Evolutionary conservation across 257 asterid genomes (phyloP).

Genomic region (Schizonepeta tenuifolia): DNA sequence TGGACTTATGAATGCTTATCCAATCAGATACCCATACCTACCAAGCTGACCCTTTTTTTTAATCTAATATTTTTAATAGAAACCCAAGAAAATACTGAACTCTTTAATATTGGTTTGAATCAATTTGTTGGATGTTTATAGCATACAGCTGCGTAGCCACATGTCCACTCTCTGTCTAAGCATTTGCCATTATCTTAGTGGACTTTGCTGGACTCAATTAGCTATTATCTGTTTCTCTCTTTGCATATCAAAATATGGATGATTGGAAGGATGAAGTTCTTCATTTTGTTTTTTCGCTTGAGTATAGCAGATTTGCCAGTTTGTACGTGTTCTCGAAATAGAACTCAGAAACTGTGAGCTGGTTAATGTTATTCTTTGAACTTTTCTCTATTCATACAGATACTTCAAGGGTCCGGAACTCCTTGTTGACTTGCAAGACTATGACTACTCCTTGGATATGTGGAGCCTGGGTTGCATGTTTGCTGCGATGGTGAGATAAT

Average conservation of each 20-base stretch:
- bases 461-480: conserved; percentile 91
- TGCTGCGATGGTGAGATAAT: conserved; percentile 86
- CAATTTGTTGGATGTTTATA: conserved; percentile 3
- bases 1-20: not conserved
- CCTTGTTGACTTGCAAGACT: conserved; percentile 75
- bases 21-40: not conserved
- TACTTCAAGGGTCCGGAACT: conserved; percentile 59
- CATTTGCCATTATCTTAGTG: not conserved
- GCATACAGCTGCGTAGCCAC: not conserved
- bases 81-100: not conserved
- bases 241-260: not conserved
- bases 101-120: not conserved
- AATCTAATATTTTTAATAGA: not conserved
- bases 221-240: not conserved
- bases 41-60: not conserved
- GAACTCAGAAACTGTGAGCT: conserved; percentile 12
- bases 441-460: conserved; percentile 67
- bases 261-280: conserved; percentile 12
- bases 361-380: conserved; percentile 1
- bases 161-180: not conserved
- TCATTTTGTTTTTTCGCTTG: not conserved
- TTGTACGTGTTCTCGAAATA: not conserved
- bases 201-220: not conserved
- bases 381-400: conserved; percentile 34
- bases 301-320: not conserved